These are phyloP conservation scores for Nicotiana otophora DNA, from an alignment of 257 asterid species.

Conservation along the genomic window DNA sequence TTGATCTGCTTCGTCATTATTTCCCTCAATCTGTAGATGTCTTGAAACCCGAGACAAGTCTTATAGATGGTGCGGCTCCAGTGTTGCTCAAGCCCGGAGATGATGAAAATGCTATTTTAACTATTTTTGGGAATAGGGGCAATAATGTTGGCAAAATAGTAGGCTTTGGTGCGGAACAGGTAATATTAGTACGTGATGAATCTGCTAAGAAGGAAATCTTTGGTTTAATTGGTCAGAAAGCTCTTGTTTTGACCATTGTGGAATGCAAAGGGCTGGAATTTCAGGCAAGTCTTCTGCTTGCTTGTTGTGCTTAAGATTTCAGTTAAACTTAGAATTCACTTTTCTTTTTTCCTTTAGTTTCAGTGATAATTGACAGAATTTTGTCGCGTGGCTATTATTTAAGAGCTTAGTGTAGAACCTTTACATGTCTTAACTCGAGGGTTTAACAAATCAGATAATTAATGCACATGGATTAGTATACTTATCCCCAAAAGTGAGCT, in stretches of 20 bases:
- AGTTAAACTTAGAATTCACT: background rate
- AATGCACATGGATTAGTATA: too few species aligned
- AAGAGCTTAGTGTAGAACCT: background rate
- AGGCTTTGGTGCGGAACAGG: slow-evolving; percentile 70
- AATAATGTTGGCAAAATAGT: slow-evolving; percentile 33
- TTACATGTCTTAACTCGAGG: background rate
- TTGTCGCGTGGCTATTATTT: background rate
- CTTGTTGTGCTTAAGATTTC: background rate
- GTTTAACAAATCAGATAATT: background rate
- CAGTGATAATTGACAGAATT: too few species aligned
- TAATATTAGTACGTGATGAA: slow-evolving; percentile 57
- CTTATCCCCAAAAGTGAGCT: background rate
- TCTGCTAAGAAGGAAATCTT: slow-evolving; percentile 33
- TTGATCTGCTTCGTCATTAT: slow-evolving; percentile 42
- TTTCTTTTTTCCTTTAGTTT: background rate
- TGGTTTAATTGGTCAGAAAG: slow-evolving; percentile 37
- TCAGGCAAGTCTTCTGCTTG: slow-evolving; percentile 31
- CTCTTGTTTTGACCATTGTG: slow-evolving; percentile 50
- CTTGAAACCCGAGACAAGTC: slow-evolving; percentile 54
- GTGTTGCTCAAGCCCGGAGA: slow-evolving; percentile 43
- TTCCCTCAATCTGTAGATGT: slow-evolving; percentile 49
- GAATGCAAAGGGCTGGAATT: slow-evolving; percentile 76
- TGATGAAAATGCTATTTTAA: slow-evolving; percentile 37
- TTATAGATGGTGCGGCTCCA: slow-evolving; percentile 58
- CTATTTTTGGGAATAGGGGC: slow-evolving; percentile 42